Base-by-base conservation (phyloP, 2,329 filamentous ascomycete species). In the Aspergillus piperis region DNA sequence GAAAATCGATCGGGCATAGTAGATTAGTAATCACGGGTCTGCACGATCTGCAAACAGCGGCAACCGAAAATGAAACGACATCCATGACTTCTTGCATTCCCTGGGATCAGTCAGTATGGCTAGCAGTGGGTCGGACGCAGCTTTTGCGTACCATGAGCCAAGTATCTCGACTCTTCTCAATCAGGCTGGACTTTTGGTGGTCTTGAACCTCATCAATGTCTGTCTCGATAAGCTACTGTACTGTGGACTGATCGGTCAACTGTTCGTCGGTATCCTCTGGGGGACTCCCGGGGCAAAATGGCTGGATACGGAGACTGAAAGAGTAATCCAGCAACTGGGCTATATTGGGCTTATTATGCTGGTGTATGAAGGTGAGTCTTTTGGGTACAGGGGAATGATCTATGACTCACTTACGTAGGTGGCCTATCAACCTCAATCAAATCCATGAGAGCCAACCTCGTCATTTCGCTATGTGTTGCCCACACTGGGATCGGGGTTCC, bases 311-410 rank as follows among this genome's bases (percentile, higher is more conserved):
- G 76, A 81, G 3, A 73, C 80, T 1, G 82, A 92, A 73, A 69
- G 81, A 17, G 79, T 80, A 0, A 78, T 90, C 27, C 82, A 88
- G 21, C 83, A 89, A 61, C 72, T 92, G 1, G 90, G 90, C 0
- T 93, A 92, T 69, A 74, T 92, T 0, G 90, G 90, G 0, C 72
- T 92, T n/a, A 82, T 92, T 6, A 75, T 91, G 25, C 75, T 92
- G 1, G 88, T 92, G 0, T 92, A 86, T 70, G 87, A 92, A 79
- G 88, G 86, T 82, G 57, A 58, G 60, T 59, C 13, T 10, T 8
- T 8, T n/a, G 2, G 19, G 23, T 30, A 10, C 10, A 49, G 13
- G 13, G 13, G 21, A 30, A 21, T 30, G 10, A n/a, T 21, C 15
- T 23, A 19, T 23, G n/a, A n/a, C 36, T 48, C 17, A n/a, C 5